Evolutionary conservation across 352 stramenopile genomes (phyloP).

Genomic region (Phytophthora pluvialis): DNA sequence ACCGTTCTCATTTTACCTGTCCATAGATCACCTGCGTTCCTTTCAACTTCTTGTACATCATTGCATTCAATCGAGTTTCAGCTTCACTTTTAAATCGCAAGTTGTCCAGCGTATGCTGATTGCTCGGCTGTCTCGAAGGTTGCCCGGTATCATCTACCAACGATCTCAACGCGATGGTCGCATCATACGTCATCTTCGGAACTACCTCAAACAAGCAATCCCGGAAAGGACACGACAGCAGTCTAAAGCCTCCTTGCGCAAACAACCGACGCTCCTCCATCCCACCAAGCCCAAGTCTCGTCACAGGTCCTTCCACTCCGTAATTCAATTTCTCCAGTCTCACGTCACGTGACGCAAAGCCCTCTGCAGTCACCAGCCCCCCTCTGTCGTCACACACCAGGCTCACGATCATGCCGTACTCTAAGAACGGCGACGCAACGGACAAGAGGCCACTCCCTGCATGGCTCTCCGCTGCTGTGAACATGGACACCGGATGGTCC

Average conservation of each 20-base stretch:
- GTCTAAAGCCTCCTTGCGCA: constrained; percentile 39
- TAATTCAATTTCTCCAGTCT: constrained; percentile 61
- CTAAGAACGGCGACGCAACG: constrained; percentile 52
- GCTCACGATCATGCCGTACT: constrained; percentile 76
- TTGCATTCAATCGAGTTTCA: constrained; percentile 68
- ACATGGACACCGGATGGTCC: constrained; percentile 45
- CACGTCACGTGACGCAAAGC: constrained; percentile 63
- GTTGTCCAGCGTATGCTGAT: constrained; percentile 46
- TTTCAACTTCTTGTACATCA: constrained; percentile 74
- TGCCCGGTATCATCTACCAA: constrained; percentile 14
- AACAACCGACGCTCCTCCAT: constrained; percentile 51
- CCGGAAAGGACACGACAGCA: constrained; percentile 60
- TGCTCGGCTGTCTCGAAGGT: constrained; percentile 15
- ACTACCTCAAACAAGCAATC: constrained; percentile 80
- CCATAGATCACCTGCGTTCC: constrained; percentile 70
- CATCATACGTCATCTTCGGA: constrained; percentile 79
- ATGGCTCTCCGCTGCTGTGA: constrained; percentile 36
- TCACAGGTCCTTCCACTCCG: constrained; percentile 18
- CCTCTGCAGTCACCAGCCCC: constrained; percentile 60
- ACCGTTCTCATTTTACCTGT: constrained; percentile 37
- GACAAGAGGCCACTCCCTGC: constrained; percentile 14
- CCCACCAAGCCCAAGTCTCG: constrained; percentile 55
- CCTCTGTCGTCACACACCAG: constrained; percentile 66
- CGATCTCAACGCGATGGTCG: constrained; percentile 51
- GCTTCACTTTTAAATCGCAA: constrained; percentile 77